Evolutionary conservation across 192 early-diverging fungal species (phyloP).

Genomic region (Helicostylum pulchrum): DNA sequence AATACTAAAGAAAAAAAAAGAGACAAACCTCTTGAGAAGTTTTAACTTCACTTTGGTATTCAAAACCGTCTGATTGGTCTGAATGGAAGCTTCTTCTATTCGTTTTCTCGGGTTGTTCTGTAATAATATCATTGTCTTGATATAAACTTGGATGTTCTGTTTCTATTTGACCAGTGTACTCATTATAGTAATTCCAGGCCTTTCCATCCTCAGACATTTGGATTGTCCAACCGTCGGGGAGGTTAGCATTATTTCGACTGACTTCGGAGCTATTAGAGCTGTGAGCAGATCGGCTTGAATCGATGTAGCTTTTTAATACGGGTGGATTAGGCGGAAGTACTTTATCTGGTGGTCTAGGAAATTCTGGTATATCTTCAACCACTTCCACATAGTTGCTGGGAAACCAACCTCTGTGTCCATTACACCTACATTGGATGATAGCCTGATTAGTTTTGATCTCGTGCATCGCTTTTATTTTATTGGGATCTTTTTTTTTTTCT

Average conservation of each 20-base stretch:
- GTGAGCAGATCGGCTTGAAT: too few relatives aligned
- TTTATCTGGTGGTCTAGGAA: too few relatives aligned
- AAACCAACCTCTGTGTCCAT: conserved; percentile 81
- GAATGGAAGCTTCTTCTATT: background rate
- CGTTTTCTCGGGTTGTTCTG: background rate
- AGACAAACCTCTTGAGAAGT: background rate
- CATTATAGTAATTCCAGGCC: background rate
- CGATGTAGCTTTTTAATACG: background rate
- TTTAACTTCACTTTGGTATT: background rate
- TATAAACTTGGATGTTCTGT: background rate
- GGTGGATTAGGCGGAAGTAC: background rate
- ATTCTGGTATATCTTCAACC: conserved; percentile 23
- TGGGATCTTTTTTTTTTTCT: background rate
- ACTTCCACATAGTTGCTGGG: conserved; percentile 80
- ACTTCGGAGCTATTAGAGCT: background rate
- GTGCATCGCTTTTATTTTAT: background rate
- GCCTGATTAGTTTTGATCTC: background rate
- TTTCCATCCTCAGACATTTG: background rate
- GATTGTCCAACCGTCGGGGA: background rate
- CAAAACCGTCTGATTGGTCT: background rate
- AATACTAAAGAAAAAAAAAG: background rate
- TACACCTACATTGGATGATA: conserved; percentile 35
- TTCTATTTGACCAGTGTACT: background rate
- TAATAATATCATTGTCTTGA: background rate
- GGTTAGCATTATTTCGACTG: background rate